Percentiles rank a stretch among this genome's conserved stretches.
Conservation (phyloP, 768 basidiomycete genomes). For the Leucocoprinus sp. region DNA sequence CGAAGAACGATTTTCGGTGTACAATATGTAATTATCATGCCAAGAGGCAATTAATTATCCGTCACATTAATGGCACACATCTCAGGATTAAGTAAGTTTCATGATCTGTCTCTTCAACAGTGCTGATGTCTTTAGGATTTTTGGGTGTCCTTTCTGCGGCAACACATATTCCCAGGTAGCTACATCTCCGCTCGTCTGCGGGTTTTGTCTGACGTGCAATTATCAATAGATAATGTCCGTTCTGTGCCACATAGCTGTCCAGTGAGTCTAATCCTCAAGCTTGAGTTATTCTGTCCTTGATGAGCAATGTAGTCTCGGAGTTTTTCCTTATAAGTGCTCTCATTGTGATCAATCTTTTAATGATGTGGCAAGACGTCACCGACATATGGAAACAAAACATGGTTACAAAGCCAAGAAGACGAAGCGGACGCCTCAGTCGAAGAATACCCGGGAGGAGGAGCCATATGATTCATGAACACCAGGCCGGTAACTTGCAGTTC, state of each 20-base stretch:
- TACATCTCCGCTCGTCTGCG: no score
- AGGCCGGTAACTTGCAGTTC: neutral
- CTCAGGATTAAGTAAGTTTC: conserved; percentile 47
- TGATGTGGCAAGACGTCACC: conserved; percentile 56
- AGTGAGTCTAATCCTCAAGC: conserved; percentile 20
- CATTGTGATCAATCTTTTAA: conserved; percentile 46
- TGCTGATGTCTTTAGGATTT: conserved; percentile 18
- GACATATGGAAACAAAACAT: conserved; percentile 21
- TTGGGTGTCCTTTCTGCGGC: conserved; percentile 1
- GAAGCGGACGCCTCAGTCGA: neutral
- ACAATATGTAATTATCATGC: conserved; percentile 15
- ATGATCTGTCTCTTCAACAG: neutral
- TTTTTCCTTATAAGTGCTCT: conserved; percentile 42
- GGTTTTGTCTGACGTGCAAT: no score
- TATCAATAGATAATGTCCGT: no score
- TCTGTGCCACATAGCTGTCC: no score
- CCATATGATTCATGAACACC: neutral
- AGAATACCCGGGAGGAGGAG: neutral
- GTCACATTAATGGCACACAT: conserved; percentile 59
- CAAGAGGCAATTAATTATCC: conserved; percentile 55
- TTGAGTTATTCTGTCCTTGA: neutral
- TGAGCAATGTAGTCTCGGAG: conserved; percentile 39
- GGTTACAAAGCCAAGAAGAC: conserved; percentile 10
- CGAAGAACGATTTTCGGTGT: conserved; percentile 8
- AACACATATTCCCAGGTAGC: no score